Evolutionary conservation across 768 basidiomycete species (phyloP).

Genomic region (Mycena metata): DNA sequence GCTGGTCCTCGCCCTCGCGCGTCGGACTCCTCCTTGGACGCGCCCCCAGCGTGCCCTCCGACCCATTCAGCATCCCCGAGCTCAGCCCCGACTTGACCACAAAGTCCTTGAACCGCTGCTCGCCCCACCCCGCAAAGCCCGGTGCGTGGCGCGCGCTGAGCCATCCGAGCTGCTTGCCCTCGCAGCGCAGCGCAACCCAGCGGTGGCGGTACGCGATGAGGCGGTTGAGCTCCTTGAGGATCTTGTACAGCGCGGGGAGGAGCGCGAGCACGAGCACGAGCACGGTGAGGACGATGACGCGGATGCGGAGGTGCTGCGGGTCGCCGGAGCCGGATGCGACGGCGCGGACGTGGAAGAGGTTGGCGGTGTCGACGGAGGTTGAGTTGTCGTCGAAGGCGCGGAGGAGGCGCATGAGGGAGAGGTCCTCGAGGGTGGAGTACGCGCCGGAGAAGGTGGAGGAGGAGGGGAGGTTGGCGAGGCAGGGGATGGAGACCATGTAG

Average conservation of each 20-base stretch:
- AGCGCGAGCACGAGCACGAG: slow-evolving; percentile 74
- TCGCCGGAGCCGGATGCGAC: slow-evolving; percentile 51
- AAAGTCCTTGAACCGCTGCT: slow-evolving; percentile 78
- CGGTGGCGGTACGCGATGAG: slow-evolving; percentile 67
- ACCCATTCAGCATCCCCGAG: slow-evolving; percentile 60
- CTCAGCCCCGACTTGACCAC: slow-evolving; percentile 77
- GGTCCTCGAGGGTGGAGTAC: slow-evolving; percentile 79
- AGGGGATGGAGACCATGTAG: slow-evolving; percentile 78
- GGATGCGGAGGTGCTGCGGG: slow-evolving; percentile 62
- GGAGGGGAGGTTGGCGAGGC: slow-evolving; percentile 67
- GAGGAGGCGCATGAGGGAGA: slow-evolving; percentile 82
- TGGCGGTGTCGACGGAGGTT: slow-evolving; percentile 47
- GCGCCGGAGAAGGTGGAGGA: slow-evolving; percentile 65
- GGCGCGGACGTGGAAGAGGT: slow-evolving; percentile 52
- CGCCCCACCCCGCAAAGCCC: slow-evolving; percentile 80
- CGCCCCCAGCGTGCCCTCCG: slow-evolving; percentile 39
- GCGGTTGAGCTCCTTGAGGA: slow-evolving; percentile 73
- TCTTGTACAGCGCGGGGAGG: slow-evolving; percentile 73
- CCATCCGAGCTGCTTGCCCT: slow-evolving; percentile 83
- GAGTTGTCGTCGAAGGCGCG: slow-evolving; percentile 65
- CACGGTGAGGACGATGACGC: slow-evolving; percentile 78
- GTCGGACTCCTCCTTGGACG: no score
- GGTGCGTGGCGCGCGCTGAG: slow-evolving; percentile 72
- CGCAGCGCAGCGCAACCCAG: slow-evolving; percentile 76
- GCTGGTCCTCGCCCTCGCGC: slow-evolving; percentile 51